Evolutionary conservation across 495 filamentous ascomycete genomes (phyloP).

Genomic region (Cudoniella acicularis): DNA sequence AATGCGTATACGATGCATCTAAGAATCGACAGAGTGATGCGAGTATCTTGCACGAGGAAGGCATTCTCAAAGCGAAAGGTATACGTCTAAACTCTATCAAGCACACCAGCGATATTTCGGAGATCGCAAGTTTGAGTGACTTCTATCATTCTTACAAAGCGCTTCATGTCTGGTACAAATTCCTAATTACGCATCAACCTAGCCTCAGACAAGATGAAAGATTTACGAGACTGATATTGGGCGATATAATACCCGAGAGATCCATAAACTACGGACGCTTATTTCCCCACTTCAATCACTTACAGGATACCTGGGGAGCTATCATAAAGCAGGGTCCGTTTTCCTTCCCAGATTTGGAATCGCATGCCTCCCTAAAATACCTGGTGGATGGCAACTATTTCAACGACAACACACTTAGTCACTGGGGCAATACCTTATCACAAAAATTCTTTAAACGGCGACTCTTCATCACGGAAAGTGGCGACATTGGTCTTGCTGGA

Average conservation of each 20-base stretch:
- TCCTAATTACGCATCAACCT: background rate
- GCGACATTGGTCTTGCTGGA: background rate
- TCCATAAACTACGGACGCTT: too few relatives aligned
- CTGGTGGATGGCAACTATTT: background rate
- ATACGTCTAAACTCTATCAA: background rate
- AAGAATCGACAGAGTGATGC: background rate
- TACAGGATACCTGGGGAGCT: too few relatives aligned
- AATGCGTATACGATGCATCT: background rate
- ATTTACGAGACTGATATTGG: background rate
- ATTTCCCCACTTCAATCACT: too few relatives aligned
- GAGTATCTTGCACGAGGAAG: background rate
- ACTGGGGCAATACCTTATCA: background rate
- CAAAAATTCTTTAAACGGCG: background rate
- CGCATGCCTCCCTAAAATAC: background rate
- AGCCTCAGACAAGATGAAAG: background rate
- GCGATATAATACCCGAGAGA: background rate
- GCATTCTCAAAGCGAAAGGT: background rate
- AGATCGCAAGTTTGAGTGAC: too few relatives aligned
- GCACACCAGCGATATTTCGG: background rate
- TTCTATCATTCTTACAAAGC: background rate
- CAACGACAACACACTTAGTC: background rate
- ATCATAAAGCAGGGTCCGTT: background rate
- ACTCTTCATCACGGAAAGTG: slow-evolving; percentile 1
- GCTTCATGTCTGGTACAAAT: background rate
- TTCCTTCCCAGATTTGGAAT: too few relatives aligned